Conservation (phyloP, 139 green algal species). For the Parachlorella kessleri region DNA sequence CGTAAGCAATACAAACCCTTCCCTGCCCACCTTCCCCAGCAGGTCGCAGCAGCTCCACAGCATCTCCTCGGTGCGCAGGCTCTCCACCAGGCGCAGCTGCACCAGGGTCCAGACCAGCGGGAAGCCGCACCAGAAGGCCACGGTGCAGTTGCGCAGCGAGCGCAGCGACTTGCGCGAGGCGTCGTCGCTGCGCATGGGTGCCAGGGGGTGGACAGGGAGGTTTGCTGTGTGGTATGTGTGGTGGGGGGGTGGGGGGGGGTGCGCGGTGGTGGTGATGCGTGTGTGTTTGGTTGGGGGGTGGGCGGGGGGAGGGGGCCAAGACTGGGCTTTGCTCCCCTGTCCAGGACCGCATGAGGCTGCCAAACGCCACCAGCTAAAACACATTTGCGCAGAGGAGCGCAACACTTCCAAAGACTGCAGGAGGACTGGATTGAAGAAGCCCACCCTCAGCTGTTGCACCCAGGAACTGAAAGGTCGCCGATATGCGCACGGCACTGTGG, state of each 20-base stretch:
- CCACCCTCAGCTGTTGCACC: no score
- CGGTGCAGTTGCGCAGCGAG: slow-evolving; percentile 30
- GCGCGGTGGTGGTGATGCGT: no score
- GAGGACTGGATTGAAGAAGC: no score
- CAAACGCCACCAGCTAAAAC: no score
- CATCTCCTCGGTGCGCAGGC: slow-evolving; percentile 28
- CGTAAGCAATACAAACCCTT: not conserved
- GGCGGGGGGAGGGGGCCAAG: no score
- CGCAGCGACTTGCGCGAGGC: slow-evolving; percentile 17
- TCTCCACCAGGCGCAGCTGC: slow-evolving; percentile 27
- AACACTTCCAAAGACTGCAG: no score
- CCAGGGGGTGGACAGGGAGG: not conserved
- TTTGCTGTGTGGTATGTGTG: not conserved
- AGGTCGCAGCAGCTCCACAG: slow-evolving; percentile 36
- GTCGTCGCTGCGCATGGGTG: slow-evolving; percentile 6
- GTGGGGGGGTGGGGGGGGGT: not conserved
- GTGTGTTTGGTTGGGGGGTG: no score
- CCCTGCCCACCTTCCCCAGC: slow-evolving; percentile 11
- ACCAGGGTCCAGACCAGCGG: slow-evolving; percentile 36
- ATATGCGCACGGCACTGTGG: no score
- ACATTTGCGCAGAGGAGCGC: no score
- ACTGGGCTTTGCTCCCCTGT: no score
- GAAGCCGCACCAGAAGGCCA: slow-evolving; percentile 39
- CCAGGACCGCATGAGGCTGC: no score
- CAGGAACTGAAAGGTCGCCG: no score